Base-by-base conservation (phyloP, 2,329 filamentous ascomycete species). In the Chaetomiaceae sp. region DNA sequence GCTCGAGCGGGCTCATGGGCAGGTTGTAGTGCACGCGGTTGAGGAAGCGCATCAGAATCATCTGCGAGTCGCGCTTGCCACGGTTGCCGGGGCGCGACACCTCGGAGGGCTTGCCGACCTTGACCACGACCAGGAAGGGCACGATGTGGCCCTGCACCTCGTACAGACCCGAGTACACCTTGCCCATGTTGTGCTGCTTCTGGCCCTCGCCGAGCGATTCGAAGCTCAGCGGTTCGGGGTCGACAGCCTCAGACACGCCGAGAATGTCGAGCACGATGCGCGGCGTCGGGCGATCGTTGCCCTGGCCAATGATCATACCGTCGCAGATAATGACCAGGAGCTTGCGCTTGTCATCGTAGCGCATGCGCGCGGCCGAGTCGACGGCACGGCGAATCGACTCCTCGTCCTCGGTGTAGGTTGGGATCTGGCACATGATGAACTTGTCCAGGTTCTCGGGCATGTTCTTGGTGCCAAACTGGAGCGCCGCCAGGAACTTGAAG, bases 121-220 rank as follows among this genome's bases (percentile, higher is more conserved):
- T 99, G 72, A 97, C 91, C 42, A 99, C 79, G 48, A 99, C 94
- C 69, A 99, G 70, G 82, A 96, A 99, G 20, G 94, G 94, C 42
- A 99, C 94, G 62, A 99, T 97, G 68, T 99, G 92, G 59, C 94
- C 94, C 67, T 96, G 89, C 6, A 96, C 91, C 72, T 99, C 94
- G 69, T 99, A 99, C 5, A 99, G 78, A 66, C 94, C 94, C 19
- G 94, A 96, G 73, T 99, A 99, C 60, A 96, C 84, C 73, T 99
- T 99, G 71, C 89, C 94, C 92, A 97, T 97, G 72, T 99, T 99
- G 77, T 97, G 94, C 71, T 97, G 94, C 75, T 95, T 96, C 73
- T 88, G 83, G 68, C 94, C 94, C 72, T 97, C 92, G 55, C 94
- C 94, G 33, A 99, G 81, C 67, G 90, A 92, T 69, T 99, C 92